Evolutionary conservation across 306 rosid genomes (phyloP), one percentile per base, ranked within the genome.

Genomic region (Fragaria ananassa): DNA sequence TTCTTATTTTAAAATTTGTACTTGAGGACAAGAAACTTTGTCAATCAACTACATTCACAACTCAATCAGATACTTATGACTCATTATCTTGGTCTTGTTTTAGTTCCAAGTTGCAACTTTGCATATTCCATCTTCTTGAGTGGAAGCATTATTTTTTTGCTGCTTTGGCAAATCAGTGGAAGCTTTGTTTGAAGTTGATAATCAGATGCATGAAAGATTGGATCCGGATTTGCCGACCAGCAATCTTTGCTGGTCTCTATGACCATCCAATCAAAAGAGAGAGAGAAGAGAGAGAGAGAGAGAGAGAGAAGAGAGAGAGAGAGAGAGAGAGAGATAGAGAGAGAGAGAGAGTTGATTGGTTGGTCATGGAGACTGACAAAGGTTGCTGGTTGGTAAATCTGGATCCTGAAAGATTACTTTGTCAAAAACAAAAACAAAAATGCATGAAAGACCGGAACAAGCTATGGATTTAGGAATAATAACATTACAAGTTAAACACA

Each of bases 101-200:
- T 60, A 41, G 31, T 50, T n/a, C 31, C 80, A 81, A 70, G 74
- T 81, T 81, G 79, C 66, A 80, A 35, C 71, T 57, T 74, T n/a
- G 6, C 50, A 45, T 47, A 15, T 56, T 29, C 74, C 39, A 35
- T 35, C 18, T 31, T 25, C 56, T 15, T 31, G 8, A 11, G 41
- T 63, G 44, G 66, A 25, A 31, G 66, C 18, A 1, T 4, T 60
- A 10, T 27, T 71, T 23, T 46, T 45, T 61, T 18, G 21, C 17
- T 46, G 9, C 46, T 47, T 47, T 47, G 13, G 14, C 27, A n/a
- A 42, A 18, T 29, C 3, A 56, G 65, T 80, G 68, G 76, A 37
- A 44, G 74, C 57, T 64, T 78, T 72, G 17, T 70, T 47, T 49
- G 7, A 70, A 46, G 39, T 46, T 67, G 5, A 69, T 14, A 45